Conservation (phyloP, 441 rosid species). For the Erodium chrysanthum region DNA sequence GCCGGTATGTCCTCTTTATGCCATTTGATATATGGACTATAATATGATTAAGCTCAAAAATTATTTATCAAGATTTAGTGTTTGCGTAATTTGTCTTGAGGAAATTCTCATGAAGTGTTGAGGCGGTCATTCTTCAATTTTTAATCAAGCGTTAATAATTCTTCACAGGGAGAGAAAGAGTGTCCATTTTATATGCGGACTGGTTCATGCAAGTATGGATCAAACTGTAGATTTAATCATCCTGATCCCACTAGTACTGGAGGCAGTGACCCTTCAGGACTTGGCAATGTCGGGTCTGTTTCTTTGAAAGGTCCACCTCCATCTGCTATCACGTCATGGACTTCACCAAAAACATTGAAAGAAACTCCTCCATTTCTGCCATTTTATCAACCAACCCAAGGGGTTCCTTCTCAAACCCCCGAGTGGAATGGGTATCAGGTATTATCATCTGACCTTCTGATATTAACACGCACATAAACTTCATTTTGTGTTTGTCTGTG, state of each 20-base stretch:
- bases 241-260: conserved; percentile 67
- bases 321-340: conserved; percentile 46
- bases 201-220: conserved; percentile 84
- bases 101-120: neutral
- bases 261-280: conserved; percentile 39
- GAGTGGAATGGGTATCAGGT: conserved; percentile 92
- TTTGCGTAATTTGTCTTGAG: neutral
- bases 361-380: conserved; percentile 51
- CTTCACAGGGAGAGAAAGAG: conserved; percentile 61
- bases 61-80: neutral
- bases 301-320: conserved; percentile 39
- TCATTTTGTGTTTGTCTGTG: neutral
- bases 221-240: conserved; percentile 78
- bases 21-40: neutral
- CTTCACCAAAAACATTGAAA: conserved; percentile 46
- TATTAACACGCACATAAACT: too few species aligned
- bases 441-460: neutral
- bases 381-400: conserved; percentile 48
- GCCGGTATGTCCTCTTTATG: conserved; percentile 29
- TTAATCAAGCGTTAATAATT: neutral
- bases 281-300: conserved; percentile 46
- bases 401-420: conserved; percentile 39
- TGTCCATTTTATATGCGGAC: conserved; percentile 88
- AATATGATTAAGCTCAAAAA: too few species aligned
- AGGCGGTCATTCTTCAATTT: neutral